Conservation (phyloP, 2,329 filamentous ascomycete genomes). For the Albophoma yamanashiensis region DNA sequence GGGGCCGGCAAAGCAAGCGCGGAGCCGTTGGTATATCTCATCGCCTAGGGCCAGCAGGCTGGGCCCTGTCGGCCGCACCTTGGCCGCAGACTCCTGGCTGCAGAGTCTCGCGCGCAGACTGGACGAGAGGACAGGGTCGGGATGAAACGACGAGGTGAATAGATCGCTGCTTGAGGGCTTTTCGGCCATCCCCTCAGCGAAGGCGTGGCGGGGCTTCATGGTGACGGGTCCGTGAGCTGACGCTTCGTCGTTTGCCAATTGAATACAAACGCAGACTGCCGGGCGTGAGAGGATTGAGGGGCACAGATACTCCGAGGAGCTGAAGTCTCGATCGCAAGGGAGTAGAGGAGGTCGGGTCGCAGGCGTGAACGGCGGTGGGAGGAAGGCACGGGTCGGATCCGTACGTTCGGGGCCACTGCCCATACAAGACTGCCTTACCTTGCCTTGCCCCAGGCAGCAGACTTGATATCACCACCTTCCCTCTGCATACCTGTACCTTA, state of each 20-base stretch:
- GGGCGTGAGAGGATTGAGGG: background rate
- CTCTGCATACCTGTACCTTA: too few relatives aligned
- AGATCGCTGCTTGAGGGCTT: background rate
- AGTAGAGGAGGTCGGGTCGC: background rate
- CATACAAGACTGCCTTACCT: background rate
- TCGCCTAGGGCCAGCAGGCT: slow-evolving; percentile 1
- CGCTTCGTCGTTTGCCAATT: background rate
- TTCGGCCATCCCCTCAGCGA: background rate
- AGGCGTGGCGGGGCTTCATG: background rate
- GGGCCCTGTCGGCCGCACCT: slow-evolving; percentile 1
- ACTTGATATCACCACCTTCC: background rate
- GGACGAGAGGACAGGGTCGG: slow-evolving; percentile 8
- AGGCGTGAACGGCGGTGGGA: background rate
- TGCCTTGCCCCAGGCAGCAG: background rate
- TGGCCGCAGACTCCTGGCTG: slow-evolving; percentile 7
- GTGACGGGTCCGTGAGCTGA: background rate
- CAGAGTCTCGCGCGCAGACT: slow-evolving; percentile 17
- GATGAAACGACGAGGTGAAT: background rate
- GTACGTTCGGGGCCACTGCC: too few relatives aligned
- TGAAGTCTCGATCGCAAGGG: background rate
- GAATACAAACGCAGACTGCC: background rate
- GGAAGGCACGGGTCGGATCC: background rate
- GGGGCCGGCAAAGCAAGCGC: slow-evolving; percentile 7
- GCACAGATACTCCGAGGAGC: background rate
- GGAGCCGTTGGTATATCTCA: slow-evolving; percentile 14